Percentiles rank a stretch among this genome's conserved stretches.
These are phyloP conservation scores for Dactylellina parvicollis DNA, from an alignment of 2,329 filamentous ascomycete species.

Conservation along the genomic window DNA sequence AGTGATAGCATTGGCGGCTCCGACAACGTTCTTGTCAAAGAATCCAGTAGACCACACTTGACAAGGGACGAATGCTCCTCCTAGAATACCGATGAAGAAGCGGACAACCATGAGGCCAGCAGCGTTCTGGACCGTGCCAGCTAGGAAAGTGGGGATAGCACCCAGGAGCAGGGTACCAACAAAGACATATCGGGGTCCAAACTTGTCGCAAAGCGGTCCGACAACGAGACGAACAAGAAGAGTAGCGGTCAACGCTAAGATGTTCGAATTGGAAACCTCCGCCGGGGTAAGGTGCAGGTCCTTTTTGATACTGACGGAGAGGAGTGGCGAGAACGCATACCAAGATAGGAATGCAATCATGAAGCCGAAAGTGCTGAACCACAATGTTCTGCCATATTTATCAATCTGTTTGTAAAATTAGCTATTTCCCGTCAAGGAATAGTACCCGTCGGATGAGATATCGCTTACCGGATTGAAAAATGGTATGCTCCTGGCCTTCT, in stretches of 20 bases:
- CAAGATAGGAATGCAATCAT: constrained; percentile 89
- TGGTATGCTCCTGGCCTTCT: constrained; percentile 82
- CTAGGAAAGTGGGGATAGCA: constrained; percentile 81
- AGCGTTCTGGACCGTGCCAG: constrained; percentile 76
- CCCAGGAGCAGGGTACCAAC: constrained; percentile 80
- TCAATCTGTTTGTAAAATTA: constrained; percentile 62
- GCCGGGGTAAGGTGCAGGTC: constrained; percentile 76
- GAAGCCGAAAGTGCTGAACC: constrained; percentile 88
- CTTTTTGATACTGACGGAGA: constrained; percentile 79
- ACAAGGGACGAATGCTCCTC: constrained; percentile 82
- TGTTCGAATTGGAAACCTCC: constrained; percentile 88
- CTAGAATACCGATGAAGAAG: constrained; percentile 83
- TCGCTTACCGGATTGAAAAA: constrained; percentile 73
- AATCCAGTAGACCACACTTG: constrained; percentile 94
- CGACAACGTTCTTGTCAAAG: constrained; percentile 91
- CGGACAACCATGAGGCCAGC: constrained; percentile 75
- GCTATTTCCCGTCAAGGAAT: neutral
- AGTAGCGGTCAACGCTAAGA: constrained; percentile 77
- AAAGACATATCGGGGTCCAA: constrained; percentile 82
- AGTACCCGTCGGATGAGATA: neutral
- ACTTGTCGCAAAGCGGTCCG: constrained; percentile 85
- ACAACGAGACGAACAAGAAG: constrained; percentile 79
- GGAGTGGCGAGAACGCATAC: constrained; percentile 89
- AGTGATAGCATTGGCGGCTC: constrained; percentile 84
- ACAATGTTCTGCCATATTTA: constrained; percentile 85